Evolutionary conservation across 495 filamentous ascomycete species (phyloP).

Genomic region (Daldinia loculata): DNA sequence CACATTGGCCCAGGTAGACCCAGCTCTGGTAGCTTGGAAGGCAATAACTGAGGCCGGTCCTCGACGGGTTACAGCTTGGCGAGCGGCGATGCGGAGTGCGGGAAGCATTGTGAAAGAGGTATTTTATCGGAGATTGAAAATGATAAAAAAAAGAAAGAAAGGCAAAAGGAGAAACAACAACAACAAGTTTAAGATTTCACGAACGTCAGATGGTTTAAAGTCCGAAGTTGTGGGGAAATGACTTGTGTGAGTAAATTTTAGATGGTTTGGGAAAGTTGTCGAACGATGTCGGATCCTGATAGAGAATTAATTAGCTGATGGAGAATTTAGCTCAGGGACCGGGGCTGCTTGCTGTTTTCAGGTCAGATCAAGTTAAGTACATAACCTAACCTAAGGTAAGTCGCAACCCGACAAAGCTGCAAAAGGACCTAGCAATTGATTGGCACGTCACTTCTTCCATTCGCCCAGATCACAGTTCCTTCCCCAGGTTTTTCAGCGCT

Average conservation of each 20-base stretch:
- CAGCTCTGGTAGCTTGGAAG: constrained; percentile 68
- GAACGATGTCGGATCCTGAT: constrained; percentile 37
- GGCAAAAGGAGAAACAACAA: constrained; percentile 22
- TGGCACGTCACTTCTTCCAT: background rate
- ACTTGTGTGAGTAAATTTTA: constrained; percentile 36
- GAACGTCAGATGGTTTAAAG: background rate
- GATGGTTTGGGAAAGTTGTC: constrained; percentile 10
- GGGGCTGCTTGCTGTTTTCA: background rate
- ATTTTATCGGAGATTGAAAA: background rate
- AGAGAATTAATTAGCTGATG: constrained; percentile 1
- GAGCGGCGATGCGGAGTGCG: constrained; percentile 43
- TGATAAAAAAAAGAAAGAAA: constrained; percentile 13
- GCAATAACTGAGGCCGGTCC: constrained; percentile 41
- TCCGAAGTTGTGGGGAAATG: constrained; percentile 22
- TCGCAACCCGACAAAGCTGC: constrained; percentile 18
- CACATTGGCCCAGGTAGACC: constrained; percentile 87
- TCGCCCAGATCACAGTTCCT: constrained; percentile 14
- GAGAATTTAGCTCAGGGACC: constrained; percentile 20
- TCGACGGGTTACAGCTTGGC: constrained; percentile 46
- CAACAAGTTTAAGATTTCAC: constrained; percentile 4
- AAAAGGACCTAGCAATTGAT: constrained; percentile 8
- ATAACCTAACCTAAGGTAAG: no score
- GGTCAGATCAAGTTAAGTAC: background rate
- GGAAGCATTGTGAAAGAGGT: constrained; percentile 42
- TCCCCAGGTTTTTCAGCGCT: constrained; percentile 29